These are phyloP conservation scores for Saraca asoca DNA, from an alignment of 331 rosid species.

Conservation along the genomic window DNA sequence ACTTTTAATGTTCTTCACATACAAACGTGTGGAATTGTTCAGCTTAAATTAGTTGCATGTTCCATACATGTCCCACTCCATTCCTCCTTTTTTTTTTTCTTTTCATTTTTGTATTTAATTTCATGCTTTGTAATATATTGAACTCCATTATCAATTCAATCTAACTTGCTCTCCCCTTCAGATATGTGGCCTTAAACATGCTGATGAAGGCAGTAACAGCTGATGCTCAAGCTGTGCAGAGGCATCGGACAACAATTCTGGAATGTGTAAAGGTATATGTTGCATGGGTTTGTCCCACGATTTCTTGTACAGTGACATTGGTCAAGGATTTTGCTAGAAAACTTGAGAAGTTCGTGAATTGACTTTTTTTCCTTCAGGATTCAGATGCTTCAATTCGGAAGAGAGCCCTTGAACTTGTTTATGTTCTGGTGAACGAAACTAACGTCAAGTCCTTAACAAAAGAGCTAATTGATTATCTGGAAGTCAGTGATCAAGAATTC, in stretches of 20 bases:
- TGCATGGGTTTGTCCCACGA: slow-evolving; percentile 20
- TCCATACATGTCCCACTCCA: background rate
- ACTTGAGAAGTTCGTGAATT: slow-evolving; percentile 35
- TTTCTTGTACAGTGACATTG: slow-evolving; percentile 26
- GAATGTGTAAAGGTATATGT: slow-evolving; percentile 92
- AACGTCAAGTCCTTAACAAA: slow-evolving; percentile 85
- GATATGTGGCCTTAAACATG: slow-evolving; percentile 96
- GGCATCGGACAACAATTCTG: slow-evolving; percentile 94
- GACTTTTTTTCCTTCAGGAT: slow-evolving; percentile 62
- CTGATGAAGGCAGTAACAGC: slow-evolving; percentile 90
- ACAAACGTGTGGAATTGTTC: slow-evolving; percentile 1
- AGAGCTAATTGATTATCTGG: slow-evolving; percentile 88
- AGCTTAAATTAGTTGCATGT: too few relatives aligned
- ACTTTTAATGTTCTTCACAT: background rate
- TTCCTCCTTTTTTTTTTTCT: background rate
- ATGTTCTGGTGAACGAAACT: slow-evolving; percentile 79
- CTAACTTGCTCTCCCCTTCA: slow-evolving; percentile 35
- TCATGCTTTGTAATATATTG: slow-evolving; percentile 12
- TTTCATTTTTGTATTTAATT: too few relatives aligned
- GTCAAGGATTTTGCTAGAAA: slow-evolving; percentile 15
- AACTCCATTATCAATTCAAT: slow-evolving; percentile 18
- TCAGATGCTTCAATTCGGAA: slow-evolving; percentile 93
- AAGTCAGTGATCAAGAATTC: slow-evolving; percentile 87
- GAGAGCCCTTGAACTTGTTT: slow-evolving; percentile 98
- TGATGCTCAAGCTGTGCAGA: slow-evolving; percentile 97